These are phyloP conservation scores for Colletotrichum sp. DNA, from an alignment of 2,329 filamentous ascomycete species.

Conservation along the genomic window DNA sequence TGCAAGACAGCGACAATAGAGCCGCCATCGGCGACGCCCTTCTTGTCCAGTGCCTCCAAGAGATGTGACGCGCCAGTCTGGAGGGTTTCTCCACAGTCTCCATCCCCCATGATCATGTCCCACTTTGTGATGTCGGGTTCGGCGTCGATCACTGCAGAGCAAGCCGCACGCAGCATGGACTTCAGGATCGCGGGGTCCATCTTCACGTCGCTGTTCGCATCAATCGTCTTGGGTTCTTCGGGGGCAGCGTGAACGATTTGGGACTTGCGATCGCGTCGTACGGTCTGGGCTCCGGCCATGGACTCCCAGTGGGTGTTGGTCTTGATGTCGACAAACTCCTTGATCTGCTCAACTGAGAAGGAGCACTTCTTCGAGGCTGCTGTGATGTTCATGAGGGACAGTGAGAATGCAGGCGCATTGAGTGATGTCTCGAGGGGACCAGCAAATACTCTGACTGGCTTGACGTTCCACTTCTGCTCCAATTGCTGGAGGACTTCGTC, in stretches of 20 bases:
- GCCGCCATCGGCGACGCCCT: slow-evolving; percentile 42
- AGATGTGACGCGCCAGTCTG: slow-evolving; percentile 56
- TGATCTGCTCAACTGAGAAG: slow-evolving; percentile 58
- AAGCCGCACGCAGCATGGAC: slow-evolving; percentile 60
- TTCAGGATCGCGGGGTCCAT: slow-evolving; percentile 60
- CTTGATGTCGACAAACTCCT: slow-evolving; percentile 67
- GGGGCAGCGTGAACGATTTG: slow-evolving; percentile 46
- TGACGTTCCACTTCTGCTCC: slow-evolving; percentile 49
- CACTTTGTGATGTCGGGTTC: slow-evolving; percentile 68
- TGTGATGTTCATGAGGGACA: slow-evolving; percentile 68
- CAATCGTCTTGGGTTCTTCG: slow-evolving; percentile 38
- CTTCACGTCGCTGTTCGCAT: slow-evolving; percentile 45
- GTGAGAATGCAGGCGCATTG: slow-evolving; percentile 73
- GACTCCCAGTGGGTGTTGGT: slow-evolving; percentile 64
- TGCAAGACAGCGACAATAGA: slow-evolving; percentile 53
- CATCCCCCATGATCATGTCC: slow-evolving; percentile 69
- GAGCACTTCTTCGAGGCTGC: slow-evolving; percentile 47
- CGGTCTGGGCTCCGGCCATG: slow-evolving; percentile 50
- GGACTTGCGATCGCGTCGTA: slow-evolving; percentile 39
- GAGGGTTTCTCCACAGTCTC: slow-evolving; percentile 69
- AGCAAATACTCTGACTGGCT: slow-evolving; percentile 59
- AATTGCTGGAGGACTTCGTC: slow-evolving; percentile 60
- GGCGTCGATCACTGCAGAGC: slow-evolving; percentile 56
- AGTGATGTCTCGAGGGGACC: slow-evolving; percentile 75
- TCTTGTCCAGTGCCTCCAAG: slow-evolving; percentile 48